A percentile compares a stretch with the other conserved stretches of the same genome.
phyloP scores from a whole-genome alignment of 495 filamentous ascomycete genomes.

The Chaetomidium leptoderma region DNA sequence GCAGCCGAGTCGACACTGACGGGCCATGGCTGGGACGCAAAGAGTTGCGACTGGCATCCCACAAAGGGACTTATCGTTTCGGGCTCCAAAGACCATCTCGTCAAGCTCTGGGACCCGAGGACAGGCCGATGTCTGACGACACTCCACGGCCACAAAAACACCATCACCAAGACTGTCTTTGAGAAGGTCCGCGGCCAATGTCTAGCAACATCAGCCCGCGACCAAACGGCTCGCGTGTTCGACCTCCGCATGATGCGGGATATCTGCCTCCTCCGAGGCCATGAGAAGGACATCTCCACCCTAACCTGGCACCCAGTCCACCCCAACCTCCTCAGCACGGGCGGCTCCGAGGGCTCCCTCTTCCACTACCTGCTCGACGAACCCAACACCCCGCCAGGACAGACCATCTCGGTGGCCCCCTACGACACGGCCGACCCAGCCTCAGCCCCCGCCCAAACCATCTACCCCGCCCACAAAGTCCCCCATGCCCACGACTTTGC shows the following conservation, averaged over 20 bases:
- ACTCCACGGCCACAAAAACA: constrained; percentile 95
- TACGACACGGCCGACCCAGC: constrained; percentile 78
- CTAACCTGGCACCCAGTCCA: constrained; percentile 93
- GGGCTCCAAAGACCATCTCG: constrained; percentile 92
- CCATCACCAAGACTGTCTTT: constrained; percentile 83
- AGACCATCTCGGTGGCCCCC: constrained; percentile 62
- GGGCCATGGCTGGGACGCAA: constrained; percentile 95
- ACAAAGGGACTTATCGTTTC: constrained; percentile 92
- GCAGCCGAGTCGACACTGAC: constrained; percentile 72
- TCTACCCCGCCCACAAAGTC: constrained; percentile 80
- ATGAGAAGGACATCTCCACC: constrained; percentile 93
- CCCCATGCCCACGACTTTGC: constrained; percentile 86
- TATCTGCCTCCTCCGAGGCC: constrained; percentile 81
- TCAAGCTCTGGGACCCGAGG: constrained; percentile 96
- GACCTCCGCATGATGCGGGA: constrained; percentile 98
- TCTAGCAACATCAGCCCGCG: constrained; percentile 85
- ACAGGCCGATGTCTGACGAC: constrained; percentile 87
- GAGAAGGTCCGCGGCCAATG: constrained; percentile 76
- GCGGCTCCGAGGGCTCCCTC: constrained; percentile 80
- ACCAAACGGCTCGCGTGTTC: constrained; percentile 86
- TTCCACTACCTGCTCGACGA: constrained; percentile 93
- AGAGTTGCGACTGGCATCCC: constrained; percentile 95
- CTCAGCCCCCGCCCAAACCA: constrained; percentile 74
- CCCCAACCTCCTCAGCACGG: constrained; percentile 80
- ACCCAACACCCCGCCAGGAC: constrained; percentile 71